Percentiles rank a stretch among this genome's conserved stretches.
Conservation (phyloP, 2,329 filamentous ascomycete species). For the Huntiella decipiens region DNA sequence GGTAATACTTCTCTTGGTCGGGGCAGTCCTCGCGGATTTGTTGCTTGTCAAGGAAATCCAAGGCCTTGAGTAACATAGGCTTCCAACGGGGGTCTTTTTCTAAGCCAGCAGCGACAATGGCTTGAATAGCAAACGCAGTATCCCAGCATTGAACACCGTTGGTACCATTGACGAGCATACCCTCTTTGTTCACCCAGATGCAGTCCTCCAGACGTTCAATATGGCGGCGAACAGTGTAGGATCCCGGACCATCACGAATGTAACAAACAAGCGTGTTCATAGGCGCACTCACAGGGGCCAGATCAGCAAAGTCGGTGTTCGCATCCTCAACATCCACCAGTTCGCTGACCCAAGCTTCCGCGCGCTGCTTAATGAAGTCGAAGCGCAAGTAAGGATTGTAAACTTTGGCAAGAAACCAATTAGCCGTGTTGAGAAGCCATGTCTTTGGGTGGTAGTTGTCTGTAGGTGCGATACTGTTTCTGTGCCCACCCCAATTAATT, state of each 20-base stretch:
- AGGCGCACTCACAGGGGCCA: constrained; percentile 76
- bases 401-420: constrained; percentile 60
- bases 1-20: constrained; percentile 65
- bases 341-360: constrained; percentile 65
- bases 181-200: constrained; percentile 79
- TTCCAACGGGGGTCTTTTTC: constrained; percentile 59
- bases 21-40: constrained; percentile 72
- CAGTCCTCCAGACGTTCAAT: constrained; percentile 69
- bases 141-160: constrained; percentile 99
- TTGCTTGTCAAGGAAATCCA: constrained; percentile 74
- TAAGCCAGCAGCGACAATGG: constrained; percentile 59
- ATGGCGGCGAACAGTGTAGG: constrained; percentile 54
- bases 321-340: constrained; percentile 79
- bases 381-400: constrained; percentile 64
- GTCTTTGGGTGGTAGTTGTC: constrained; percentile 94
- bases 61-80: constrained; percentile 64
- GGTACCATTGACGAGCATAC: constrained; percentile 87
- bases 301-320: constrained; percentile 71
- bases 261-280: constrained; percentile 85
- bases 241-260: constrained; percentile 61
- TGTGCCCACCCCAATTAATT: constrained; percentile 58
- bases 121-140: constrained; percentile 75
- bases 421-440: constrained; percentile 59
- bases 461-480: constrained; percentile 58
- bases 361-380: constrained; percentile 43